Base-by-base conservation (phyloP, 1,139 yeast genomes). In the Hyphopichia burtonii region DNA sequence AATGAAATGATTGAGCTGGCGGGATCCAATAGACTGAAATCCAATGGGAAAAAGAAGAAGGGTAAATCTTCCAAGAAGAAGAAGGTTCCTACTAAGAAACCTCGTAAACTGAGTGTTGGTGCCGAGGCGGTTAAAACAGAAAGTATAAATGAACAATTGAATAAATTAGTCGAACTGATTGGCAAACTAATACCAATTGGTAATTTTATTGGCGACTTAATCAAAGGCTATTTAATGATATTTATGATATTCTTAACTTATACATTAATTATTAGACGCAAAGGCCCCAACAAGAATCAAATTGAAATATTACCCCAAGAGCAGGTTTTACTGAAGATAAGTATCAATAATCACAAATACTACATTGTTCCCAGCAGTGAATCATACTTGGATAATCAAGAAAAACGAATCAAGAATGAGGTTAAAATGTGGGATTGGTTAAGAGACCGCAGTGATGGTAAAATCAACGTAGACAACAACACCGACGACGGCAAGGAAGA, bases 391-490 rank as follows among this genome's bases (percentile, higher is more conserved):
- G 61, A 65, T 40, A 65, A 68, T 44, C 59, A 58, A 12, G 52
- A 59, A 34, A 49, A 61, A 40, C 55, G 63, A 40, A 52, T 71
- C 47, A 70, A 74, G 43, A 78, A 82, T 44, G 95, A 89, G 60
- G 74, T 76, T 32, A 76, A 77, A 34, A 61, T 90, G 43, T 90
- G 96, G 96, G 75, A 80, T 40, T 90, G 96, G 96, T 74, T 89
- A 36, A 79, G 81, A 42, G 77, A 76, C 37, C 73, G 86, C 40
- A 74, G 74, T 39, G 63, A 57, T 5, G 54, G 59, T 28, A 49
- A 53, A 31, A 41, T 61, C n/a, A 45, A 53, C 11, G 43, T 56
- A 10, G 17, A 32, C 18, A 14, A 27, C 14, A 33, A 38, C 9
- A 42, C 38, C 19, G 44, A 42, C 41, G 37, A 39, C 34, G 41